A percentile compares a stretch with the other conserved stretches of the same genome.
These are phyloP conservation scores for Penicillium sp. DNA, from an alignment of 2,329 filamentous ascomycete species.

Conservation along the genomic window DNA sequence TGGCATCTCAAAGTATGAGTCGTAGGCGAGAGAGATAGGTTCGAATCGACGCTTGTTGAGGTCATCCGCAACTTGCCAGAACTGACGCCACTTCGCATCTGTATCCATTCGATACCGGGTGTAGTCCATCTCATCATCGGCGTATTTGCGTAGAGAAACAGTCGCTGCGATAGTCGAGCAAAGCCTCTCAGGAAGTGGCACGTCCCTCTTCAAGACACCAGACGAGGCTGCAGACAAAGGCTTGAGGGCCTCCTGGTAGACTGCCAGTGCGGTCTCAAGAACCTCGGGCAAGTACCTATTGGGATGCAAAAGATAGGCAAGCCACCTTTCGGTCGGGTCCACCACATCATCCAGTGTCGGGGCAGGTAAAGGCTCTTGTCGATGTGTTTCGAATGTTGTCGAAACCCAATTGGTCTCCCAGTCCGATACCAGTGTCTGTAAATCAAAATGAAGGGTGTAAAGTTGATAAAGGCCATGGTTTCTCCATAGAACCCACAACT, in stretches of 20 bases:
- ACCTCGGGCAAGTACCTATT: slow-evolving; percentile 77
- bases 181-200: slow-evolving; percentile 71
- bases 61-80: slow-evolving; percentile 81
- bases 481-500: slow-evolving; percentile 78
- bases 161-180: slow-evolving; percentile 69
- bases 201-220: slow-evolving; percentile 47
- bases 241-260: slow-evolving; percentile 69
- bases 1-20: slow-evolving; percentile 66
- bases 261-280: slow-evolving; percentile 76
- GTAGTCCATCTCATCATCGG: slow-evolving; percentile 68
- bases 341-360: slow-evolving; percentile 64
- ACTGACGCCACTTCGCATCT: slow-evolving; percentile 83
- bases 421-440: slow-evolving; percentile 59
- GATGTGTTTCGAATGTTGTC: slow-evolving; percentile 60
- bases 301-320: slow-evolving; percentile 77
- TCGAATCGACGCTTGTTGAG: slow-evolving; percentile 84
- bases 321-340: slow-evolving; percentile 79
- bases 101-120: slow-evolving; percentile 70
- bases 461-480: slow-evolving; percentile 77
- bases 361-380: slow-evolving; percentile 53
- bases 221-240: slow-evolving; percentile 34
- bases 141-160: slow-evolving; percentile 61
- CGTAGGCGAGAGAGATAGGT: slow-evolving; percentile 73
- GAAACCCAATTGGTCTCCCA: slow-evolving; percentile 71
- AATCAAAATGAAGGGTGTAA: slow-evolving; percentile 69